Base-by-base conservation (phyloP, 73 alveolate species). In the Stentor roeselii region DNA sequence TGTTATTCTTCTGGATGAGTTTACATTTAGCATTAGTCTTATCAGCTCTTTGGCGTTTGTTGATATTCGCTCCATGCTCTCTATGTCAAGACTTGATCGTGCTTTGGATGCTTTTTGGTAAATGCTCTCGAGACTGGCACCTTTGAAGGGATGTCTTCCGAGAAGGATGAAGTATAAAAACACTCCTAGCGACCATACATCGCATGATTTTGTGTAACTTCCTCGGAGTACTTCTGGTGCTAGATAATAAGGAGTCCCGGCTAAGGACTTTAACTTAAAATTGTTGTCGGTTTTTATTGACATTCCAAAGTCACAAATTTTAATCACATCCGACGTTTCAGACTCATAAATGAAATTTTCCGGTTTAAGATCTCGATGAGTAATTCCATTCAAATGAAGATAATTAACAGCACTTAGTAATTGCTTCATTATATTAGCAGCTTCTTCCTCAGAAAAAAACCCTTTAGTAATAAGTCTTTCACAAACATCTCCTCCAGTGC, bases 311-410 rank as follows among this genome's bases (percentile, higher is more conserved):
- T 97, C 99, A 32, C 95, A 93, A 40, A 97, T 83, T 87, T 97
- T 97, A 6, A 50, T 21, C 3, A 95, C 92, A 76, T 97, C 98
- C 0, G 98, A 94, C 61, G 90, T 92, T 32, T 74, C 83, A 61
- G 91, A 85, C 60, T 88, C 86, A 87, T 93, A 96, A 90, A 97
- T 78, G 40, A 97, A 94, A 84, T 97, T 97, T 78, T 97, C 99
- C 3, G 99, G 99, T 75, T 97, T 97, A 41, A 97, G 85, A 86
- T 97, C 99, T 75, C 99, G 82, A 85, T 97, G 99, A 42, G 97
- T 94, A 41, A 97, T 85, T 21, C 96, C 96, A 58, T 89, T 86
- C 50, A 90, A 85, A 90, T 97, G 99, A 42, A 95, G 88, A 89
- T 97, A 97, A 75, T 93, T 95, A 4, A 96, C 94, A 3, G 99